phyloP scores from a whole-genome alignment of 1,284 basidiomycete species.

The Cutaneotrichosporon cavernicola region DNA sequence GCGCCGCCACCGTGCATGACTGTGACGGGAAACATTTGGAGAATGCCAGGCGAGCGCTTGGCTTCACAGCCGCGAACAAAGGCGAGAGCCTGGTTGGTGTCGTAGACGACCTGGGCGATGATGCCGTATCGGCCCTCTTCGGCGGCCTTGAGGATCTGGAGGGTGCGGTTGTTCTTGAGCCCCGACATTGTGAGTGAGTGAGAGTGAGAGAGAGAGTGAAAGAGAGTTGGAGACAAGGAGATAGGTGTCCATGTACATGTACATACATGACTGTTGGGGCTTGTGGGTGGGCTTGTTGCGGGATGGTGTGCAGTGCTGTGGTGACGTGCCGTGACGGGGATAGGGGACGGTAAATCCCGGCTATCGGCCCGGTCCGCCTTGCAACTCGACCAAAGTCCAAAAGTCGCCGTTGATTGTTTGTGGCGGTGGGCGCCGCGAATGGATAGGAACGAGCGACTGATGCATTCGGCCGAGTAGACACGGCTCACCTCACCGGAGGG shows the following conservation, averaged over 20 bases:
- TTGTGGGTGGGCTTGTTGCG: not conserved
- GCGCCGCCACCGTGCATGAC: constrained; percentile 37
- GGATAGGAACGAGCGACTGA: too few species aligned
- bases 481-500: too few species aligned
- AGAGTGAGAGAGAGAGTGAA: too few species aligned
- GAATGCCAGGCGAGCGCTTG: constrained; percentile 46
- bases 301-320: not conserved
- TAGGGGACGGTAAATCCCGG: not conserved
- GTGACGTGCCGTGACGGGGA: not conserved
- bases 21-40: constrained; percentile 51
- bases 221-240: not conserved
- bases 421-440: too few species aligned
- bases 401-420: not conserved
- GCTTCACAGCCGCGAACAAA: constrained; percentile 50
- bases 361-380: not conserved
- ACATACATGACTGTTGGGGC: not conserved
- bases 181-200: constrained; percentile 27
- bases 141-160: constrained; percentile 49
- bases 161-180: constrained; percentile 47
- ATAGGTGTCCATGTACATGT: not conserved
- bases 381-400: not conserved
- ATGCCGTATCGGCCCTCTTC: constrained; percentile 48
- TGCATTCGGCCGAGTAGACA: too few species aligned
- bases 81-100: constrained; percentile 45
- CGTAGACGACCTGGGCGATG: constrained; percentile 46